Base-by-base conservation (phyloP, 768 basidiomycete genomes). In the Termitomyces sp. region DNA sequence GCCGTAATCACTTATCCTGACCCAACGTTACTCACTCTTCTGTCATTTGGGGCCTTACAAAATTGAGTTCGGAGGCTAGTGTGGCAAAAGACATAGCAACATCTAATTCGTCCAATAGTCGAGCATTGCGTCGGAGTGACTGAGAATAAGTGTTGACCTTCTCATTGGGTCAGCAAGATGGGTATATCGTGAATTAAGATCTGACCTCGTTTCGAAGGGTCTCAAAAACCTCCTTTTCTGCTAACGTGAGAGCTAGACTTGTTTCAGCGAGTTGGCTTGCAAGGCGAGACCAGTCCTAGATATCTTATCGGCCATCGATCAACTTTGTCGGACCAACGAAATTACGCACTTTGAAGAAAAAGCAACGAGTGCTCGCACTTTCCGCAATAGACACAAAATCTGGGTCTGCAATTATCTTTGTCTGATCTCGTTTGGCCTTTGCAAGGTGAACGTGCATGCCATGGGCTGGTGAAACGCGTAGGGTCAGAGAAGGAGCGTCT, bases 61-160 rank as follows among this genome's bases (percentile, higher is more conserved):
- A 88, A 37, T 83, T 82, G 74, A 91, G 79, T 61, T 96, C 92
- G 3, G 73, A 68, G 0, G 95, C 96, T 21, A 95, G 77, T 45
- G 80, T 81, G 5, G 95, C 90, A 63, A 96, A 97, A 0, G 87
- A 84, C 3, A 94, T 69, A 0, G 83, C 80, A 14, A 97, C 84
- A 66, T 98, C 95, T 12, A 98, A 71, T 69, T 98, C 94, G 66
- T 95, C 92, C 38, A 95, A 72, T 44, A 94, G 77, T 27, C 83
- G 80, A 4, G 90, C 85, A 65, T 95, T 96, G 29, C 79, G 77
- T 60, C 87, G 80, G n/a, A 98, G 71, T 23, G 74, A 73, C 5
- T 70, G 59, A 11, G 84, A 77, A 59, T 82, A 75, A 14, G 72
- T 73, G 57, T 79, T 87, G 46, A 95, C 86, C 92, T 94, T 59